Percentiles rank a stretch among this genome's conserved stretches.
Conservation (phyloP, 371 early-diverging fungal species). For the Coemansia sp. region DNA sequence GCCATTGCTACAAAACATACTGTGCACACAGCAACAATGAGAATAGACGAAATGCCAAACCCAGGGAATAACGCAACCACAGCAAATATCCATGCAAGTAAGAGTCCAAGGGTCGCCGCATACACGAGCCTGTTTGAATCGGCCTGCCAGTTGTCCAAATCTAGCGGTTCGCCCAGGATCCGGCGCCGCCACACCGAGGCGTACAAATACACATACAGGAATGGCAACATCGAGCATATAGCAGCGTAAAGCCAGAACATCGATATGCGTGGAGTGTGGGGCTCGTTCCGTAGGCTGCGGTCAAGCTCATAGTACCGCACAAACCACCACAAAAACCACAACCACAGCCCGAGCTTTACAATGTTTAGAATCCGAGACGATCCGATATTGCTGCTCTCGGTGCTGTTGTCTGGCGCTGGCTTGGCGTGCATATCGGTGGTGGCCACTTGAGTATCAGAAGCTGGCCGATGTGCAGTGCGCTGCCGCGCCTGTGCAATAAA, state of each 20-base stretch:
- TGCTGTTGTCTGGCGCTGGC: not conserved
- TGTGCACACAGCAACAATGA: slow-evolving; percentile 21
- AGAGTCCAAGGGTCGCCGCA: slow-evolving; percentile 33
- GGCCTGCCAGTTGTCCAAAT: slow-evolving; percentile 46
- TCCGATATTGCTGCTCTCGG: not conserved
- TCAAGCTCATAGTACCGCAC: slow-evolving; percentile 40
- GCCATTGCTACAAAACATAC: slow-evolving; percentile 19
- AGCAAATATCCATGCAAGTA: slow-evolving; percentile 38
- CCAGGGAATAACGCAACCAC: slow-evolving; percentile 34
- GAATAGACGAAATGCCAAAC: slow-evolving; percentile 20
- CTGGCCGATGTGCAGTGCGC: slow-evolving; percentile 4
- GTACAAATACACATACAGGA: slow-evolving; percentile 35
- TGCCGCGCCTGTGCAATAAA: slow-evolving; percentile 30
- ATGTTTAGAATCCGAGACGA: slow-evolving; percentile 21
- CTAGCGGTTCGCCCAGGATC: slow-evolving; percentile 37
- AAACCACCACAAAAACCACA: slow-evolving; percentile 32
- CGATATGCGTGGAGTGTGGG: slow-evolving; percentile 34
- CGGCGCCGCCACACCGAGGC: slow-evolving; percentile 45
- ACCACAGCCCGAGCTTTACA: slow-evolving; percentile 17
- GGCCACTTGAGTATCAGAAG: not conserved
- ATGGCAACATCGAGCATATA: slow-evolving; percentile 25
- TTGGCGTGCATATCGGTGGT: not conserved
- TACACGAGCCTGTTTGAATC: slow-evolving; percentile 30
- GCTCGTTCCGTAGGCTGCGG: slow-evolving; percentile 36
- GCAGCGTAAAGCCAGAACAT: slow-evolving; percentile 29